These are phyloP conservation scores for Microdochium paspali DNA, from an alignment of 2,329 filamentous ascomycete species.

Conservation along the genomic window DNA sequence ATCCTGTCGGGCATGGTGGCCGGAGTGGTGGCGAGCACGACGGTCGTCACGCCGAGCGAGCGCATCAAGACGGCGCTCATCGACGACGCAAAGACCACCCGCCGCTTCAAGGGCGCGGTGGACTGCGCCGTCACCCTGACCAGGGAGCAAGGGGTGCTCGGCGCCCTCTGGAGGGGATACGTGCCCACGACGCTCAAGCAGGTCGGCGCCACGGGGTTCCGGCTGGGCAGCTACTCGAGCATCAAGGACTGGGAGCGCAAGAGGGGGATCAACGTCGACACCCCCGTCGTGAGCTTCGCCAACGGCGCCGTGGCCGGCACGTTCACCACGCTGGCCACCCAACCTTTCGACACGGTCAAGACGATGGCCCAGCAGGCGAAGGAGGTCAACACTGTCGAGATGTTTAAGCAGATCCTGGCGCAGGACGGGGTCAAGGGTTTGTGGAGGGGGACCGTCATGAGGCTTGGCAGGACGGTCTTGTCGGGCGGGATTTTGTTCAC, in stretches of 20 bases:
- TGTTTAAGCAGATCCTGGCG: constrained; percentile 37
- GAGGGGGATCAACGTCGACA: constrained; percentile 11
- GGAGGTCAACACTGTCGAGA: constrained; percentile 43
- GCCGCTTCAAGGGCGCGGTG: constrained; percentile 33
- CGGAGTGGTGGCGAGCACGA: constrained; percentile 45
- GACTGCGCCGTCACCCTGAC: constrained; percentile 41
- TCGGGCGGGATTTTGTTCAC: constrained; percentile 22
- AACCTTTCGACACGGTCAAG: constrained; percentile 53
- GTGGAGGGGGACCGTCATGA: constrained; percentile 57
- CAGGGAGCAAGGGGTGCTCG: constrained; percentile 38
- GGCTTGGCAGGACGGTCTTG: constrained; percentile 49
- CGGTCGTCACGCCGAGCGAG: constrained; percentile 53
- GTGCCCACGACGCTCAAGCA: constrained; percentile 54
- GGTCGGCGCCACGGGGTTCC: constrained; percentile 49
- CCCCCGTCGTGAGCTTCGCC: constrained; percentile 28
- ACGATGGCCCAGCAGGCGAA: constrained; percentile 48
- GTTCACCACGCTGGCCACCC: constrained; percentile 40
- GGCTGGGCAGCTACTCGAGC: constrained; percentile 54
- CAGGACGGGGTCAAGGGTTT: constrained; percentile 47
- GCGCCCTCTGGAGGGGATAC: constrained; percentile 48
- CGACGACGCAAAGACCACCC: constrained; percentile 37
- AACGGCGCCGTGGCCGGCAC: constrained; percentile 25
- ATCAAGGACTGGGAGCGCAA: constrained; percentile 39
- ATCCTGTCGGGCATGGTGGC: constrained; percentile 49
- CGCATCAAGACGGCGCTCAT: constrained; percentile 57